These are phyloP conservation scores for Fomitopsis betulina DNA, from an alignment of 1,284 basidiomycete species.

Conservation along the genomic window DNA sequence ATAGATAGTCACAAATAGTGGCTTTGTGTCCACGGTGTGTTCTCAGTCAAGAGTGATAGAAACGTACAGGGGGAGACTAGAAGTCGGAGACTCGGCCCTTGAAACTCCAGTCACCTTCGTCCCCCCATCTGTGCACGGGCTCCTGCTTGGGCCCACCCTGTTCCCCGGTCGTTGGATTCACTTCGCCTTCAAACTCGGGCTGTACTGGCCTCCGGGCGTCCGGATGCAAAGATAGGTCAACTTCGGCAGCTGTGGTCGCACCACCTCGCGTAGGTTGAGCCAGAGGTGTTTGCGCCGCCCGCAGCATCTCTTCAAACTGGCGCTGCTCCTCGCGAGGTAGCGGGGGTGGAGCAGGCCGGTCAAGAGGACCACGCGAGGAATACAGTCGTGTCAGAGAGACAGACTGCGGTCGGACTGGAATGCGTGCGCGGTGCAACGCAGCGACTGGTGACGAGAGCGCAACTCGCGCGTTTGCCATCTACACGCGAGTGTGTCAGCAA, in stretches of 20 bases:
- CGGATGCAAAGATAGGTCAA: conserved; percentile 52
- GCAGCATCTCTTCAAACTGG: conserved; percentile 73
- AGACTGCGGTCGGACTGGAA: not conserved
- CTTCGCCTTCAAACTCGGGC: conserved; percentile 69
- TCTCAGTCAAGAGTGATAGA: no score
- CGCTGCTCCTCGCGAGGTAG: conserved; percentile 68
- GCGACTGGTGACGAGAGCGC: not conserved
- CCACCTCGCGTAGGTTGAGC: conserved; percentile 18
- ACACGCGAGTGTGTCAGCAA: not conserved
- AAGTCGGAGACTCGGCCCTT: conserved; percentile 82
- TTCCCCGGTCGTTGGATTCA: conserved; percentile 73
- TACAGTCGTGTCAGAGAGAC: conserved; percentile 13
- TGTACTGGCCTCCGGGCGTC: conserved; percentile 56
- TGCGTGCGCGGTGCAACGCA: not conserved
- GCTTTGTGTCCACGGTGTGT: no score
- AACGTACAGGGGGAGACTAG: conserved; percentile 26
- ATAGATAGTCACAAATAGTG: no score
- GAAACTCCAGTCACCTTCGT: conserved; percentile 77
- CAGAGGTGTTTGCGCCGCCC: conserved; percentile 48
- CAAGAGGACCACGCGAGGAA: conserved; percentile 33
- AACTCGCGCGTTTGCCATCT: not conserved
- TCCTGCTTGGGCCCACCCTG: conserved; percentile 74
- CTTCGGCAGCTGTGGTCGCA: conserved; percentile 27
- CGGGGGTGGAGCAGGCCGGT: conserved; percentile 61
- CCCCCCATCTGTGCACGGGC: conserved; percentile 58